phyloP scores from a whole-genome alignment of 208 protist species.

The Leishmania braziliensis region DNA sequence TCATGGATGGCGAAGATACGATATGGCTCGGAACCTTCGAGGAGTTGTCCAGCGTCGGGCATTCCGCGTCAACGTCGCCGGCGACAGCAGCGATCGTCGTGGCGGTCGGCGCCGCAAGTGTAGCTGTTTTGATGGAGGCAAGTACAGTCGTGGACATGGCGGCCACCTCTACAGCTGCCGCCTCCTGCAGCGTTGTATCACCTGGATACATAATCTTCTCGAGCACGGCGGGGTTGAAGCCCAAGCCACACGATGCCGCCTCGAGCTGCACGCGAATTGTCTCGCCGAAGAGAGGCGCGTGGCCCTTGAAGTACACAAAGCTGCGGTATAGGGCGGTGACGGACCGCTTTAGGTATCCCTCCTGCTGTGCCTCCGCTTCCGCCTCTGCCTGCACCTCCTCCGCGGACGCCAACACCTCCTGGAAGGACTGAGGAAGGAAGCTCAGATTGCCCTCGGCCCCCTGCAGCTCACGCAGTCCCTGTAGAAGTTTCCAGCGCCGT shows the following conservation, averaged over 20 bases:
- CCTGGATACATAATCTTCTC: slow-evolving; percentile 51
- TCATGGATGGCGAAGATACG: slow-evolving; percentile 14
- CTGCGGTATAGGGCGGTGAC: slow-evolving; percentile 56
- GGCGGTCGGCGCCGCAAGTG: not conserved
- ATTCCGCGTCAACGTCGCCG: not conserved
- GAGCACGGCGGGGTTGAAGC: slow-evolving; percentile 29
- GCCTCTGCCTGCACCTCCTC: slow-evolving; percentile 50
- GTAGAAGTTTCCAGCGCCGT: slow-evolving; percentile 44
- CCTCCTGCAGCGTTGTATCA: slow-evolving; percentile 47
- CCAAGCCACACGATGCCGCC: slow-evolving; percentile 25
- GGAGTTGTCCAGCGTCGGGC: slow-evolving; percentile 1
- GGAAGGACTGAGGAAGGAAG: slow-evolving; percentile 48
- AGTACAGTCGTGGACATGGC: not conserved
- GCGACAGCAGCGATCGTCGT: not conserved
- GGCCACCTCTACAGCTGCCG: slow-evolving; percentile 17
- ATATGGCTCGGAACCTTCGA: not conserved
- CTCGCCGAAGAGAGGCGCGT: slow-evolving; percentile 44
- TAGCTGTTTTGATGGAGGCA: slow-evolving; percentile 3
- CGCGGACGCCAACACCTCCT: slow-evolving; percentile 44
- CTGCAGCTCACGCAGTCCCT: slow-evolving; percentile 73
- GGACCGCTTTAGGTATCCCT: slow-evolving; percentile 48
- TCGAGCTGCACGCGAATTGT: slow-evolving; percentile 47
- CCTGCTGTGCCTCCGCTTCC: slow-evolving; percentile 37
- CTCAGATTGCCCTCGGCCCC: slow-evolving; percentile 42
- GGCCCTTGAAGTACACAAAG: slow-evolving; percentile 50